Base-by-base conservation (phyloP, 768 basidiomycete genomes). In the Leucosporidium scottii region DNA sequence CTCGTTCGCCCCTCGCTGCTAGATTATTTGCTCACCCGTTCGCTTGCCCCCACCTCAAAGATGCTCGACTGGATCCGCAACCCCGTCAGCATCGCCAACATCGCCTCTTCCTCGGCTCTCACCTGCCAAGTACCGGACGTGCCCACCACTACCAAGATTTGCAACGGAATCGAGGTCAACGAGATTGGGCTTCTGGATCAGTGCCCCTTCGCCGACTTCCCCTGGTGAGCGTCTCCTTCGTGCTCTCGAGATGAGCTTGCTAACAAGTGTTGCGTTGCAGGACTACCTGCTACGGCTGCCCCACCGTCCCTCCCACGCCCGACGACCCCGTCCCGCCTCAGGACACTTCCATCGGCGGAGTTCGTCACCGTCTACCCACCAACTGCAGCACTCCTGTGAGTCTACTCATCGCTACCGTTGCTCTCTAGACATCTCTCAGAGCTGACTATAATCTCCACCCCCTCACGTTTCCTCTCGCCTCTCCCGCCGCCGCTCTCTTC, bases 101-200 rank as follows among this genome's bases (percentile, higher is more conserved):
- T 91, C 28, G 80, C 82, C 77, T 70, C 73, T 12, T 72, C 86
- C 69, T 78, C 73, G 1, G 81, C 85, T 4, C 80, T 90, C 73
- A 84, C 85, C 76, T 91, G 89, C 78, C 78, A 82, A 10, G 81
- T 82, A 3, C 89, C 89, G 20, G 77, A 83, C 68, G 83, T 90
- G 34, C 82, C 83, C 69, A 28, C 75, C 31, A 81, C 84, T 76
- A 85, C 75, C 36, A 82, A 85, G 75, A 86, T 91, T 66, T 91
- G 89, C 79, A 88, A 90, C 73, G 89, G 89, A 48, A 85, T 91
- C 25, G 85, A 86, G 1, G 77, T 78, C 64, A 88, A 88, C 74
- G 84, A 90, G 77, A 77, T 76, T 0, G 87, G 87, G 5, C 76
- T 87, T 36, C 44, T 66, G n/a, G 20, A 39, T 58, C 51, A 65